Evolutionary conservation across 495 filamentous ascomycete genomes (phyloP).

Genomic region (Jackrogersella multiformis): DNA sequence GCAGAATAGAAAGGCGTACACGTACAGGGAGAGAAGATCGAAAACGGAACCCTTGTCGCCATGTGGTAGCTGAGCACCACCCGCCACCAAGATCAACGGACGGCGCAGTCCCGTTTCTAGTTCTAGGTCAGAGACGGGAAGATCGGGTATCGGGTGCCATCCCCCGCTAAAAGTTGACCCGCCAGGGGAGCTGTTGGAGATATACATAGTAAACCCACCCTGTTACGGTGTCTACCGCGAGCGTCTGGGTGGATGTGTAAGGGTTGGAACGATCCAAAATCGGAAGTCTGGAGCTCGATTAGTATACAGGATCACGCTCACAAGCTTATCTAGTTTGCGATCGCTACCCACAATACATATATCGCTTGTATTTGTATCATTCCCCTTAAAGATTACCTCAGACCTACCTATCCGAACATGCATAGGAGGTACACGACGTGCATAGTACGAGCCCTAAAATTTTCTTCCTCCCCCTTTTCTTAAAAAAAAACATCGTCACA

Average conservation of each 20-base stretch:
- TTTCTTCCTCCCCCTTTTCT: background rate
- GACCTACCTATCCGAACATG: conserved; percentile 6
- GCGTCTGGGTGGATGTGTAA: conserved; percentile 8
- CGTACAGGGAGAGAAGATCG: conserved; percentile 9
- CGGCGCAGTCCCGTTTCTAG: conserved; percentile 41
- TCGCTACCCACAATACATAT: conserved; percentile 20
- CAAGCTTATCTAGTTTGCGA: conserved; percentile 35
- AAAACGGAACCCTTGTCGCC: conserved; percentile 36
- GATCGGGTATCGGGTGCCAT: conserved; percentile 37
- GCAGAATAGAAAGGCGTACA: conserved; percentile 30
- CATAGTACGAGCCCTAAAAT: conserved; percentile 11
- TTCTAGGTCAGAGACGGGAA: conserved; percentile 35
- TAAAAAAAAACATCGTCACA: background rate
- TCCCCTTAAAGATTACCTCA: conserved; percentile 26
- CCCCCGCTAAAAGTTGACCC: conserved; percentile 37
- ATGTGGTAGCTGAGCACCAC: conserved; percentile 38
- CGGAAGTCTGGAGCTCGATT: conserved; percentile 33
- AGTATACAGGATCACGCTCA: conserved; percentile 1
- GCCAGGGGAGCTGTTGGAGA: conserved; percentile 22
- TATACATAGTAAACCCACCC: conserved; percentile 20
- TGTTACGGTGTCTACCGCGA: conserved; percentile 19
- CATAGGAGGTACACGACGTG: background rate
- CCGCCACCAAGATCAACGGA: conserved; percentile 33
- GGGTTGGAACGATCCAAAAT: conserved; percentile 20
- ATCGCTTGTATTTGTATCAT: conserved; percentile 7